Evolutionary conservation across 2,329 filamentous ascomycete genomes (phyloP).

Genomic region (Geosmithia flava): DNA sequence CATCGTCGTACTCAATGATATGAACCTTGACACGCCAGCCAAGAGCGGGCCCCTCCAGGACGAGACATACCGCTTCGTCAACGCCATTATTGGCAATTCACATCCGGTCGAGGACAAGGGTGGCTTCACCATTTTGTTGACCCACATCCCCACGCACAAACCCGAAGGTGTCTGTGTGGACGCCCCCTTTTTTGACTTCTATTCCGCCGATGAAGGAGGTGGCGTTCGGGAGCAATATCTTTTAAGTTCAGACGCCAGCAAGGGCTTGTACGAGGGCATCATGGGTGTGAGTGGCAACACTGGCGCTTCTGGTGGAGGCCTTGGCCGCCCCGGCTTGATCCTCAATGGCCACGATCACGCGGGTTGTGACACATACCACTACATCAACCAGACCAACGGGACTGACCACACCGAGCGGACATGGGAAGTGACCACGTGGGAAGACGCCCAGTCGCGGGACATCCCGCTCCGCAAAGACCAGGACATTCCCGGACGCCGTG

Average conservation of each 20-base stretch:
- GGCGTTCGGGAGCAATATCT: constrained; percentile 87
- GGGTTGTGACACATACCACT: constrained; percentile 85
- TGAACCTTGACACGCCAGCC: constrained; percentile 85
- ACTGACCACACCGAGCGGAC: constrained; percentile 22
- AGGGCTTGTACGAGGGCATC: constrained; percentile 70
- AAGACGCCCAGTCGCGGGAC: constrained; percentile 24
- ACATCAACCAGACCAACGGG: constrained; percentile 49
- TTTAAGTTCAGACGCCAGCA: constrained; percentile 59
- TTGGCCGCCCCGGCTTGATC: constrained; percentile 63
- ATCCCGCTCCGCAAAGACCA: constrained; percentile 21
- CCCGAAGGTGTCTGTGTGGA: constrained; percentile 72
- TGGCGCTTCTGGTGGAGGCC: constrained; percentile 44
- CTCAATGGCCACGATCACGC: constrained; percentile 92
- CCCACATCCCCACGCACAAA: constrained; percentile 87
- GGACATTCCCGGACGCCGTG: constrained; percentile 55
- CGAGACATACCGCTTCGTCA: constrained; percentile 67
- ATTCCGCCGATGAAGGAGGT: constrained; percentile 48
- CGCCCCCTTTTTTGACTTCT: constrained; percentile 70
- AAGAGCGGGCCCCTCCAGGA: constrained; percentile 54
- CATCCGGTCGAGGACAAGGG: constrained; percentile 47
- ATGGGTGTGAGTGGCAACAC: constrained; percentile 61
- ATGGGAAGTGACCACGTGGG: constrained; percentile 39
- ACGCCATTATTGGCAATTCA: constrained; percentile 51
- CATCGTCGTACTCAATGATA: constrained; percentile 77
- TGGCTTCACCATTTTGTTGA: constrained; percentile 73